A percentile compares a stretch with the other conserved stretches of the same genome.
These are phyloP conservation scores for Quercus phellos DNA, from an alignment of 331 rosid genomes.

Conservation along the genomic window DNA sequence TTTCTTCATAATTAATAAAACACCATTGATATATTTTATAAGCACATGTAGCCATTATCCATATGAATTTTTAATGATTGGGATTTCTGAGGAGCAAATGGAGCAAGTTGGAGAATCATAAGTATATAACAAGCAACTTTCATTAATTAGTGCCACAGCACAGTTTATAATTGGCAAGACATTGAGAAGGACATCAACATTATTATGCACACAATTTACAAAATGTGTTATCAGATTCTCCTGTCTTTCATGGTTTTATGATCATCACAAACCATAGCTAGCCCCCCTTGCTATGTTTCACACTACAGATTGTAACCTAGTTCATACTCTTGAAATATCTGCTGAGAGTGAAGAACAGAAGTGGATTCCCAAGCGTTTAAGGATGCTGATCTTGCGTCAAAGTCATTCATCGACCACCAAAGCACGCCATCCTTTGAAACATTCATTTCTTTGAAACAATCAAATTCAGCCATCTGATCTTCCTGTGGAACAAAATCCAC, in stretches of 20 bases:
- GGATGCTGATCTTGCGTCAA: conserved; percentile 53
- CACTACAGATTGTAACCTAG: conserved; percentile 57
- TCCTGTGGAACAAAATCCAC: conserved; percentile 26
- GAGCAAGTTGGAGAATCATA: background rate
- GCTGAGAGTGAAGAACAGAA: conserved; percentile 46
- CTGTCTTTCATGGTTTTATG: conserved; percentile 36
- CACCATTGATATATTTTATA: background rate
- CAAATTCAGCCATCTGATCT: conserved; percentile 44
- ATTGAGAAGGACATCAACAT: conserved; percentile 21
- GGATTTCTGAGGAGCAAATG: background rate
- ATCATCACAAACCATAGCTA: conserved; percentile 28
- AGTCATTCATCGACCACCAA: conserved; percentile 76
- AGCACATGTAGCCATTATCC: background rate
- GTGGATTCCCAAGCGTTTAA: conserved; percentile 74
- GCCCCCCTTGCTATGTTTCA: background rate
- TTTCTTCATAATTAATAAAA: background rate
- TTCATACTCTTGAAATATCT: conserved; percentile 70
- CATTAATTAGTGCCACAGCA: background rate
- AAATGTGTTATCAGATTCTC: conserved; percentile 14
- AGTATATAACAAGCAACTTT: background rate
- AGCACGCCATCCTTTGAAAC: conserved; percentile 47
- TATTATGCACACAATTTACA: conserved; percentile 58
- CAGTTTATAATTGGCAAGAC: background rate
- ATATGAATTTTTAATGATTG: background rate
- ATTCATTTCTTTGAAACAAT: conserved; percentile 63